Evolutionary conservation across 768 basidiomycete genomes (phyloP).

Genomic region (Boletus subcaerulescens): DNA sequence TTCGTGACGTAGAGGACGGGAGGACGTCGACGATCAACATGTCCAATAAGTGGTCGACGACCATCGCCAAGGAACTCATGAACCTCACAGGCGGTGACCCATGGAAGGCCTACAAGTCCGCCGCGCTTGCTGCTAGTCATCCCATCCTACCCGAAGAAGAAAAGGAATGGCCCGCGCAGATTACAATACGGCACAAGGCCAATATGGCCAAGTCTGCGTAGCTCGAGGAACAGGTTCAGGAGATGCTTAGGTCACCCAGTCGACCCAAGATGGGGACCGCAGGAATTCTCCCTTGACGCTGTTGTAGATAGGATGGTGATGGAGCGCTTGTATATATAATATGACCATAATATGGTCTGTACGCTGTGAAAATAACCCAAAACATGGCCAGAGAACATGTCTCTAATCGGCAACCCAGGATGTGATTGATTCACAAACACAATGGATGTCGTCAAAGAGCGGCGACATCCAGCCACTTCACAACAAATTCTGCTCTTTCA

Average conservation of each 20-base stretch:
- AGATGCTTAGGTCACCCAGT: constrained; percentile 29
- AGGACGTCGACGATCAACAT: constrained; percentile 46
- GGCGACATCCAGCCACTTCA: too few relatives aligned
- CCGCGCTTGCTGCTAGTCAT: constrained; percentile 43
- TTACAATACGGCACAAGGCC: constrained; percentile 9
- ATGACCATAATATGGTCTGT: too few relatives aligned
- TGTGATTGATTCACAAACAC: too few relatives aligned
- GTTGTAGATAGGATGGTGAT: too few relatives aligned
- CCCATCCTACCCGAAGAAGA: constrained; percentile 50
- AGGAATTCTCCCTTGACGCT: constrained; percentile 34
- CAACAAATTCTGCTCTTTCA: too few relatives aligned
- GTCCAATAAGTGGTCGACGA: constrained; percentile 65
- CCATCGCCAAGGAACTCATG: constrained; percentile 70
- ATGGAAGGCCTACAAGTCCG: constrained; percentile 56
- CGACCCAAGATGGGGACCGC: constrained; percentile 38
- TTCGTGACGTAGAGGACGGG: not conserved
- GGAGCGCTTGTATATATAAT: too few relatives aligned
- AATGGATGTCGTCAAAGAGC: too few relatives aligned
- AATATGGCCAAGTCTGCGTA: not conserved
- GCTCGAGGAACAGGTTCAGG: constrained; percentile 21
- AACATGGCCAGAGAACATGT: too few relatives aligned
- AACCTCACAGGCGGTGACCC: constrained; percentile 56
- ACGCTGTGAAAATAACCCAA: too few relatives aligned
- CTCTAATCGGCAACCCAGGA: too few relatives aligned
- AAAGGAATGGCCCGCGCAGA: constrained; percentile 20